phyloP scores from a whole-genome alignment of 805 yeast genomes.

The Sugiyamaella marilandica region DNA sequence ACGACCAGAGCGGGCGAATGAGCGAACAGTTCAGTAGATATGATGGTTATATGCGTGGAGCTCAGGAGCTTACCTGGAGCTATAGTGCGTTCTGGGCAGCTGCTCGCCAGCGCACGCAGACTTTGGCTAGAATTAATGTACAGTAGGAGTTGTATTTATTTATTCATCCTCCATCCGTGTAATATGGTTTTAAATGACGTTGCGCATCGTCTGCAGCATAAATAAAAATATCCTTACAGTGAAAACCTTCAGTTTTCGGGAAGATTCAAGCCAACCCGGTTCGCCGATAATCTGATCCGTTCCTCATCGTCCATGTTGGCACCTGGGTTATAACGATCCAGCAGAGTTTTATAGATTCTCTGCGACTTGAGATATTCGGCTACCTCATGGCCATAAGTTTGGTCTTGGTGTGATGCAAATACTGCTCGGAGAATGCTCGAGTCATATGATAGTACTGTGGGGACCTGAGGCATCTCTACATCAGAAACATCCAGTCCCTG shows the following conservation, averaged over 20 bases:
- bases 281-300: conserved; percentile 73
- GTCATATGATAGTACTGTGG: conserved; percentile 13
- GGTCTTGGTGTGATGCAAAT: conserved; percentile 16
- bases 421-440: conserved; percentile 18
- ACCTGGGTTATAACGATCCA: conserved; percentile 86
- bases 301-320: conserved; percentile 72
- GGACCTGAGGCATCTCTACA: neutral
- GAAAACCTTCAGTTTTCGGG: conserved; percentile 38
- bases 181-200: too few species aligned
- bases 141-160: neutral
- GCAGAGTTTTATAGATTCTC: conserved; percentile 66
- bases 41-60: conserved; percentile 85
- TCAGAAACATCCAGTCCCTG: neutral
- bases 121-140: conserved; percentile 5
- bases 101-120: conserved; percentile 19
- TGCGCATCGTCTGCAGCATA: too few species aligned
- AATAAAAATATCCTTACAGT: neutral
- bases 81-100: conserved; percentile 74
- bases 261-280: conserved; percentile 77
- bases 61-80: conserved; percentile 85
- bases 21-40: conserved; percentile 84
- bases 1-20: conserved; percentile 62
- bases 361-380: conserved; percentile 63
- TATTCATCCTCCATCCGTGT: neutral
- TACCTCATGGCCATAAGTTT: conserved; percentile 52